Evolutionary conservation across 768 basidiomycete genomes (phyloP).

Genomic region (Xerocomus brunneocitrinus): DNA sequence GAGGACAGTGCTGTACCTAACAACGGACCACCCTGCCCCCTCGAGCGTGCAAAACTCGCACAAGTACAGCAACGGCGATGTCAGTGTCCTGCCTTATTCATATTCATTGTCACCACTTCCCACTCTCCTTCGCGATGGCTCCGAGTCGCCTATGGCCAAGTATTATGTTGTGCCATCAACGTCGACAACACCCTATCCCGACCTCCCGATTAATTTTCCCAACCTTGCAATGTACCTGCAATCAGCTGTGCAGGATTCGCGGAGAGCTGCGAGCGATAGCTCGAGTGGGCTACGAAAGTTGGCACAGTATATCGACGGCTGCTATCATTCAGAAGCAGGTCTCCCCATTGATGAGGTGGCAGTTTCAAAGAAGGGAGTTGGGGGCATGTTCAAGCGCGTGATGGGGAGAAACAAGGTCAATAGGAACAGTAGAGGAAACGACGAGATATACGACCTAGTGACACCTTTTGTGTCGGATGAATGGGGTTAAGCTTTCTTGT

Average conservation of each 20-base stretch:
- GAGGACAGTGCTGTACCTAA: constrained; percentile 75
- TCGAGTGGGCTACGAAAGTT: constrained; percentile 60
- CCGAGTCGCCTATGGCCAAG: constrained; percentile 61
- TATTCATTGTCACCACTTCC: constrained; percentile 60
- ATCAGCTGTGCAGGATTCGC: constrained; percentile 63
- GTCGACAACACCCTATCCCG: constrained; percentile 55
- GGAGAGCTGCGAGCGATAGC: constrained; percentile 54
- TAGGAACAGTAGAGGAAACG: constrained; percentile 55
- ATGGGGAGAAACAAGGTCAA: constrained; percentile 48
- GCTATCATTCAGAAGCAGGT: constrained; percentile 51
- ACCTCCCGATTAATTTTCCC: constrained; percentile 70
- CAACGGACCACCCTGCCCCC: constrained; percentile 65
- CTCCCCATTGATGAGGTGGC: constrained; percentile 32
- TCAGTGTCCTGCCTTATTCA: constrained; percentile 67
- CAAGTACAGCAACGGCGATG: constrained; percentile 54
- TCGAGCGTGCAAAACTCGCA: constrained; percentile 37
- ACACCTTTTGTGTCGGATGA: constrained; percentile 79
- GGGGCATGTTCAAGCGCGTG: constrained; percentile 56
- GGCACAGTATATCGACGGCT: constrained; percentile 62
- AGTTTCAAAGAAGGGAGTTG: constrained; percentile 39
- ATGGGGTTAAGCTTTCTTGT: constrained; percentile 45
- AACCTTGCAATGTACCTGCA: constrained; percentile 73
- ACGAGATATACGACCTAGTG: constrained; percentile 76
- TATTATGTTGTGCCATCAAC: constrained; percentile 68
- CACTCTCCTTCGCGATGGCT: constrained; percentile 55